Percentiles rank a stretch among this genome's conserved stretches.
phyloP scores from a whole-genome alignment of 306 rosid genomes.

The Malus fusca region DNA sequence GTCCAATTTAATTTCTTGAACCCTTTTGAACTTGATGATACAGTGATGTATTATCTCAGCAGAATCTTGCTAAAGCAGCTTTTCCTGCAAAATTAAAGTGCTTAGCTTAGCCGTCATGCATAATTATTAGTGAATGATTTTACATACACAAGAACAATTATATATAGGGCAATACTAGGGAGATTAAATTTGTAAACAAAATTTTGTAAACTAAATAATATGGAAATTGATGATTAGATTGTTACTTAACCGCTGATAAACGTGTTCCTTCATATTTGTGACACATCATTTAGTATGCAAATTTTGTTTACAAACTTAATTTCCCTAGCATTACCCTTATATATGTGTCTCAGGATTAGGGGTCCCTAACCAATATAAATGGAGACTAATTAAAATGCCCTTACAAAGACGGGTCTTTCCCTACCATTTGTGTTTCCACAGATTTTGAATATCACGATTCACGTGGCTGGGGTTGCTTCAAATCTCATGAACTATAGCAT shows the following conservation, averaged over 20 bases:
- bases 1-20: not conserved
- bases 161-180: accelerated
- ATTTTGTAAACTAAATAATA: too few relatives aligned
- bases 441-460: not conserved
- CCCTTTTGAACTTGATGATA: not conserved
- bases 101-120: not conserved
- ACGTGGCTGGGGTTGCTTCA: not conserved
- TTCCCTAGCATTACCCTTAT: too few relatives aligned
- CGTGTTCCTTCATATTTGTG: too few relatives aligned
- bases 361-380: not conserved
- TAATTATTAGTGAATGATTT: slow-evolving; percentile 4
- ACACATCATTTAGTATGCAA: too few relatives aligned
- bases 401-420: not conserved
- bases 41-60: not conserved
- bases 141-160: too few relatives aligned
- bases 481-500: not conserved
- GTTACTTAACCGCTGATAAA: too few relatives aligned
- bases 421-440: not conserved
- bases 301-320: too few relatives aligned
- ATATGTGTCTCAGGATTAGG: too few relatives aligned
- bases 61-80: not conserved
- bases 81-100: not conserved
- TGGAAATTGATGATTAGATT: too few relatives aligned
- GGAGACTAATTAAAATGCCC: not conserved
- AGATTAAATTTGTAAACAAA: too few relatives aligned